Evolutionary conservation across 257 asterid species (phyloP).

Genomic region (Solanum sparsipilum): DNA sequence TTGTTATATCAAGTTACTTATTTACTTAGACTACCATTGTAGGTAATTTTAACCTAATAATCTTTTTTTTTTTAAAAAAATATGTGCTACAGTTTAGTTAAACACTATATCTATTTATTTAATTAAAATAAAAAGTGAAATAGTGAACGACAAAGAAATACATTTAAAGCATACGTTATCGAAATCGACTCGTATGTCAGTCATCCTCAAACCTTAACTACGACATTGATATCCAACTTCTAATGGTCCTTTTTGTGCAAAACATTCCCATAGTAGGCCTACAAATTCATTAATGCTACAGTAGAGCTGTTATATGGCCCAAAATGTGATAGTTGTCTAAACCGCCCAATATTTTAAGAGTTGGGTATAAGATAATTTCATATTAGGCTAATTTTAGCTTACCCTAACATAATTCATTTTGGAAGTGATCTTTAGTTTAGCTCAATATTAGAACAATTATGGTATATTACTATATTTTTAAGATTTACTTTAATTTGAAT

Average conservation of each 20-base stretch:
- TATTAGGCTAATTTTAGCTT: not conserved
- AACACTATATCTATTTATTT: not conserved
- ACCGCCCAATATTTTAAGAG: not conserved
- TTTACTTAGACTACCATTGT: not conserved
- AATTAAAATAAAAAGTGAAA: not conserved
- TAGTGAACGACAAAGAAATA: not conserved
- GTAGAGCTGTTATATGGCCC: not conserved
- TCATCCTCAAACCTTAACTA: not conserved
- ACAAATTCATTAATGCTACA: not conserved
- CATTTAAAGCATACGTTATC: not conserved
- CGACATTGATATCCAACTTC: constrained; percentile 2
- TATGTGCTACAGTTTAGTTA: not conserved
- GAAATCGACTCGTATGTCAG: not conserved
- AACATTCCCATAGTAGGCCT: constrained; percentile 2
- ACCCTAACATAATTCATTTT: not conserved
- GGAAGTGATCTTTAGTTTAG: not conserved
- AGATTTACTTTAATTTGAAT: not conserved
- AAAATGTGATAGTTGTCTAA: not conserved
- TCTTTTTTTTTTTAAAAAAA: not conserved
- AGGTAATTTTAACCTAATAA: not conserved
- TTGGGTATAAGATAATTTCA: not conserved
- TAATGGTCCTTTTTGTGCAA: not conserved
- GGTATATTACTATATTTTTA: not conserved
- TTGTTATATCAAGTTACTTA: not conserved
- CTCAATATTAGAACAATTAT: not conserved